Base-by-base conservation (phyloP, 108 stramenopile genomes). In the Cyclotella baltica region DNA sequence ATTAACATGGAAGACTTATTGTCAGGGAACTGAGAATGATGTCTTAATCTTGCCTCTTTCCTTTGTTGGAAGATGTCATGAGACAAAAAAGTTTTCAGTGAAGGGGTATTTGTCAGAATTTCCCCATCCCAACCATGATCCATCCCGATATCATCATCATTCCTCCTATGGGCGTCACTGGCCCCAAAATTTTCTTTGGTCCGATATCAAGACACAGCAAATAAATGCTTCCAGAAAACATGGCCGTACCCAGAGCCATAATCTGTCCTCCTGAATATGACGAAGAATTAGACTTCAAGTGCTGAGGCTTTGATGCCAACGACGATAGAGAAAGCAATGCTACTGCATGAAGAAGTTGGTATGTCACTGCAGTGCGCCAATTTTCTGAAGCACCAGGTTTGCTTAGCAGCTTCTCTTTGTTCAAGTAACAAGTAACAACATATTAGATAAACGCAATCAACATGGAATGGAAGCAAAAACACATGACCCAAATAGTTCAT, bases 111-210 rank as follows among this genome's bases (percentile, higher is more conserved):
- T n/a, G n/a, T n/a, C n/a, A 52, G n/a, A 63, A 52, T 33, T 76
- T 83, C 40, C 85, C 74, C 43, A 61, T 40, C 18, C 85, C 85
- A 57, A 75, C 55, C 77, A 93, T 70, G 34, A 75, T 81, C 95
- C 95, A 96, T 3, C 92, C 92, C 51, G 85, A 83, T 53, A 96
- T 92, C 83, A 96, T 85, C 38, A 93, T 68, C 35, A 94, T 40
- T n/a, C 95, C 95, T n/a, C 95, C 93, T 50, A 93, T 47, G 15
- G 95, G 95, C n/a, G 95, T 96, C 23, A 89, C 85, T 0, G 95
- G 95, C 0, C 93, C 95, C 59, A 92, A 47, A 0, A 96, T 19
- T 20, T 74, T 81, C 70, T 90, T 89, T 18, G 93, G 93, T 2
- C 93, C 95, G 29, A 93, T 72, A 10, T 85, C 92, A 35, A 96